phyloP scores from a whole-genome alignment of 371 early-diverging fungal species.

The Parasitella parasitica region DNA sequence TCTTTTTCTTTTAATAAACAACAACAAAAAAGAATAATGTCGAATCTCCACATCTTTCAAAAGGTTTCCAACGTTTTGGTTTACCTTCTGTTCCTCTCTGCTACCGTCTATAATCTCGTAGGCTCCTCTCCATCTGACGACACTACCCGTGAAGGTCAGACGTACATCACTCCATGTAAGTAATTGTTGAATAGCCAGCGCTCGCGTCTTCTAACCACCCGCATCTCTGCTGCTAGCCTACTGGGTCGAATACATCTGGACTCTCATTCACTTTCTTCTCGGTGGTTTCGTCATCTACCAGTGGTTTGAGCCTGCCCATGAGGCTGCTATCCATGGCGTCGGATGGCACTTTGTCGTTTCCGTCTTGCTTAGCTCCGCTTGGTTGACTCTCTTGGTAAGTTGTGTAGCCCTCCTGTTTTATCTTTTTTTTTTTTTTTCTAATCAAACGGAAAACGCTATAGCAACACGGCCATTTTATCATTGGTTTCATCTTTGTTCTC shows the following conservation, averaged over 20 bases:
- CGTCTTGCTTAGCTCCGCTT: constrained; percentile 55
- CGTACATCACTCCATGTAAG: constrained; percentile 55
- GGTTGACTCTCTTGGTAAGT: constrained; percentile 65
- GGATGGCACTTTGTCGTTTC: constrained; percentile 70
- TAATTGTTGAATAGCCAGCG: too few species aligned
- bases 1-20: neutral
- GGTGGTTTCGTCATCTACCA: constrained; percentile 68
- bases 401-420: too few species aligned
- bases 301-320: constrained; percentile 63
- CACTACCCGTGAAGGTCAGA: constrained; percentile 31
- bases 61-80: constrained; percentile 69
- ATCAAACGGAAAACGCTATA: too few species aligned
- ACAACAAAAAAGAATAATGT: constrained; percentile 6
- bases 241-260: constrained; percentile 62
- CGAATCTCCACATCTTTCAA: constrained; percentile 37
- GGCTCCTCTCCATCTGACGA: constrained; percentile 45
- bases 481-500: constrained; percentile 50
- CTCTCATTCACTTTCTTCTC: constrained; percentile 62
- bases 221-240: constrained; percentile 40
- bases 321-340: constrained; percentile 61
- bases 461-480: constrained; percentile 39
- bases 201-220: neutral
- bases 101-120: constrained; percentile 60
- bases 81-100: constrained; percentile 65
- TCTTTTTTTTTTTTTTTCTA: too few species aligned